Evolutionary conservation across 345 rosid genomes (phyloP).

Genomic region (Salix suchowensis): DNA sequence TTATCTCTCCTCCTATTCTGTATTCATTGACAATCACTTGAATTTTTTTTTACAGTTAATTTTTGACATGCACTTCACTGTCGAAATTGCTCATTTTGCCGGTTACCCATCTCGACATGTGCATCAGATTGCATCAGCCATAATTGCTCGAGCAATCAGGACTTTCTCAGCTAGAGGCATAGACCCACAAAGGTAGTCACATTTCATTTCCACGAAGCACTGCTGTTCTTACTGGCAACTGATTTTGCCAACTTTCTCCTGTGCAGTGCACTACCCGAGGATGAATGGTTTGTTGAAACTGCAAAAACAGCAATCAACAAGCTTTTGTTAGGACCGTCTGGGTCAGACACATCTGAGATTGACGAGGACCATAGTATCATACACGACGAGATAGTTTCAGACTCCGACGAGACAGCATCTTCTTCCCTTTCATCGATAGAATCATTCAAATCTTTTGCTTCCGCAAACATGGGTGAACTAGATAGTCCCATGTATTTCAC

Average conservation of each 20-base stretch:
- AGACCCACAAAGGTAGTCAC: slow-evolving; percentile 68
- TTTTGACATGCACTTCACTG: slow-evolving; percentile 99
- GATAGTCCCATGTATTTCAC: slow-evolving; percentile 62
- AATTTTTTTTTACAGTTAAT: slow-evolving; percentile 59
- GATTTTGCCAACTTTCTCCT: background rate
- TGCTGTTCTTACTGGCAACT: slow-evolving; percentile 2
- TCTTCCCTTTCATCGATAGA: slow-evolving; percentile 70
- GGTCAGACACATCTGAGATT: slow-evolving; percentile 65
- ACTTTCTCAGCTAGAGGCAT: slow-evolving; percentile 77
- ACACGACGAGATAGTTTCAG: slow-evolving; percentile 43
- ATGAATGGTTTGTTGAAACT: slow-evolving; percentile 93
- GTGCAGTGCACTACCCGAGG: slow-evolving; percentile 60
- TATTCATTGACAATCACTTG: background rate
- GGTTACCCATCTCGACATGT: slow-evolving; percentile 82
- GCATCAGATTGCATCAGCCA: slow-evolving; percentile 80
- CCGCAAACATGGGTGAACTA: slow-evolving; percentile 93
- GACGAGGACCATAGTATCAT: slow-evolving; percentile 59
- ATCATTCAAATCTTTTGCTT: slow-evolving; percentile 75
- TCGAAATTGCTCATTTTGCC: slow-evolving; percentile 93
- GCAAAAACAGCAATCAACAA: slow-evolving; percentile 82
- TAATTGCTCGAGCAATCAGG: slow-evolving; percentile 77
- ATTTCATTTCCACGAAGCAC: background rate
- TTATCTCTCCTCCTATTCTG: background rate
- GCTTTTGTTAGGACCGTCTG: slow-evolving; percentile 69
- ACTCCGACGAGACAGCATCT: slow-evolving; percentile 55